Evolutionary conservation across 2,329 filamentous ascomycete species (phyloP).

Genomic region (Fusarium cicatricum): DNA sequence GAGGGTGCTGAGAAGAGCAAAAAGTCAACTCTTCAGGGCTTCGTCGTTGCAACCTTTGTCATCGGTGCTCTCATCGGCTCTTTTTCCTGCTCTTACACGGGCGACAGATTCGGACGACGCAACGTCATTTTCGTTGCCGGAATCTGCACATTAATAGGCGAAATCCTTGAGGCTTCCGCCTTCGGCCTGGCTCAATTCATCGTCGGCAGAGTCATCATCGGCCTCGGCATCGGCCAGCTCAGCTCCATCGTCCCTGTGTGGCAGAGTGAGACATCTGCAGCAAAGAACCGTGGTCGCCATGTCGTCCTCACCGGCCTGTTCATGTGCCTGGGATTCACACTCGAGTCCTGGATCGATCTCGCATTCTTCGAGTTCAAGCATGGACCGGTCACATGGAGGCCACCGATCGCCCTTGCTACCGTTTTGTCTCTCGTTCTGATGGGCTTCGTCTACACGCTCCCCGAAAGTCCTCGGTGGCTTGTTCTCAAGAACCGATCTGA

Average conservation of each 20-base stretch:
- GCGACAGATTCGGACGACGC: conserved; percentile 66
- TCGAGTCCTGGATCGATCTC: conserved; percentile 56
- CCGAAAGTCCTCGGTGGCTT: conserved; percentile 50
- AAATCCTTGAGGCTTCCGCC: conserved; percentile 62
- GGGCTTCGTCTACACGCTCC: conserved; percentile 46
- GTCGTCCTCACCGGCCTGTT: conserved; percentile 60
- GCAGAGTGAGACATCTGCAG: conserved; percentile 60
- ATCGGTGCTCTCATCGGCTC: conserved; percentile 66
- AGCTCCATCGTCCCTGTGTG: conserved; percentile 62
- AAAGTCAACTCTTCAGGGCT: conserved; percentile 56
- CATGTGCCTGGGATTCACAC: conserved; percentile 52
- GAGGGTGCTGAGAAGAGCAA: conserved; percentile 44
- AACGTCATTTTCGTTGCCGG: conserved; percentile 63
- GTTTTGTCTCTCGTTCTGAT: conserved; percentile 46
- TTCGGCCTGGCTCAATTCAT: conserved; percentile 48
- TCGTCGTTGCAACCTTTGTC: conserved; percentile 60
- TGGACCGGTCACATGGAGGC: conserved; percentile 48
- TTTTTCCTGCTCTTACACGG: conserved; percentile 51
- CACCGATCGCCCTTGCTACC: conserved; percentile 49
- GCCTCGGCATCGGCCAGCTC: conserved; percentile 61
- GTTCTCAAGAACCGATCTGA: conserved; percentile 45
- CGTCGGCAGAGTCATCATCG: conserved; percentile 59
- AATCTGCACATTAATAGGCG: conserved; percentile 60
- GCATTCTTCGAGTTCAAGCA: conserved; percentile 48
- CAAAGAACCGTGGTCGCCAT: conserved; percentile 58